Evolutionary conservation across 306 rosid genomes (phyloP).

Genomic region (Acacia crassicarpa): DNA sequence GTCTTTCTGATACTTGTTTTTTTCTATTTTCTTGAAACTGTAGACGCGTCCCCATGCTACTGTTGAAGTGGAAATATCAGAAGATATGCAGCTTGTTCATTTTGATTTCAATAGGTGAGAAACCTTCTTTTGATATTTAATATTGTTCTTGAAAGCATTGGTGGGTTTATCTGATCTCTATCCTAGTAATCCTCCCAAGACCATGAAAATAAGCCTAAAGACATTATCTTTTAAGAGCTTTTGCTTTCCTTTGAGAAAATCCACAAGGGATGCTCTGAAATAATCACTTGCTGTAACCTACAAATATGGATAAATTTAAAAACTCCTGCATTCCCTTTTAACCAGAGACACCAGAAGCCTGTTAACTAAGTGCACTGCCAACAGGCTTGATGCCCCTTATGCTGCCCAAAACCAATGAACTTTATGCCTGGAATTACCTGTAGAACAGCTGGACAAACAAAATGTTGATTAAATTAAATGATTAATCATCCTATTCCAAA

Average conservation of each 20-base stretch:
- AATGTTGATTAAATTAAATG: too few relatives aligned
- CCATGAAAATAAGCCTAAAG: background rate
- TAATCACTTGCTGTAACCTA: background rate
- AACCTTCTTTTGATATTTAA: constrained; percentile 1
- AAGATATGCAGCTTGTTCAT: constrained; percentile 98
- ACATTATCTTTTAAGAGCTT: background rate
- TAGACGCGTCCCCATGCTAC: constrained; percentile 99
- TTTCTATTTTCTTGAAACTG: constrained; percentile 28
- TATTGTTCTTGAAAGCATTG: background rate
- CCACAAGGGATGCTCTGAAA: background rate
- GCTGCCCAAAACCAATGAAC: background rate
- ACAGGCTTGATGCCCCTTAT: background rate
- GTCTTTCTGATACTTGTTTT: constrained; percentile 9
- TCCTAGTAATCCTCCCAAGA: background rate
- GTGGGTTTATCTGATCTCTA: background rate
- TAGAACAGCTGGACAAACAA: background rate
- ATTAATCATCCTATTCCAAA: too few relatives aligned
- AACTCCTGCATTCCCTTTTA: background rate
- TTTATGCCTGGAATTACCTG: background rate
- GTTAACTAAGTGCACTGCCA: background rate
- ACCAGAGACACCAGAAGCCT: background rate
- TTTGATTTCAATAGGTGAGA: constrained; percentile 94
- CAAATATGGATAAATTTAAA: background rate
- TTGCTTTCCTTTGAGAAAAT: background rate
- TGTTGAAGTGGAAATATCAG: constrained; percentile 98